Evolutionary conservation across 345 rosid genomes (phyloP).

Genomic region (Anastatica hierochuntica): DNA sequence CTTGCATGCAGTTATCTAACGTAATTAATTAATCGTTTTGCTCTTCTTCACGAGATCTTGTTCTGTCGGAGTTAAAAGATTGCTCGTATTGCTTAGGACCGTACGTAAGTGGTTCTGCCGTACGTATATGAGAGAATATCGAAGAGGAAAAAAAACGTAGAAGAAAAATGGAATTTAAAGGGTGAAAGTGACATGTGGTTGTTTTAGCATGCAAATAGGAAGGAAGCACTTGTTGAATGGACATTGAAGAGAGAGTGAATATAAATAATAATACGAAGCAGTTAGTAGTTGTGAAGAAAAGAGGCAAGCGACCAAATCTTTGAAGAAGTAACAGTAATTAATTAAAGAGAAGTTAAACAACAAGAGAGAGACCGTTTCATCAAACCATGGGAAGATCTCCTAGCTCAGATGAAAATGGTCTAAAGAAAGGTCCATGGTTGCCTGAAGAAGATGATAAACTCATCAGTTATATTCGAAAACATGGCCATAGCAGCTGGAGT

Average conservation of each 20-base stretch:
- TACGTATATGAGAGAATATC: too few species aligned
- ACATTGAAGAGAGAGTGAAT: slow-evolving; percentile 17
- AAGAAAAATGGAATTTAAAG: slow-evolving; percentile 20
- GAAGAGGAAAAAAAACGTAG: slow-evolving; percentile 17
- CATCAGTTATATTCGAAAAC: slow-evolving; percentile 40
- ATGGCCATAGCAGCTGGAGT: slow-evolving; percentile 93
- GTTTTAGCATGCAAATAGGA: slow-evolving; percentile 24
- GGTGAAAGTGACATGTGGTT: slow-evolving; percentile 28
- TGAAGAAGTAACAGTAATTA: neutral
- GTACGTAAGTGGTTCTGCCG: too few species aligned
- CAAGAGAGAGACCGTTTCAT: too few species aligned
- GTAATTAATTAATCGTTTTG: too few species aligned
- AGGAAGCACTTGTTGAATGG: slow-evolving; percentile 21
- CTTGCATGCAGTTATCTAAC: too few species aligned
- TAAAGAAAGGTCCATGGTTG: slow-evolving; percentile 89
- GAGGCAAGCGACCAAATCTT: slow-evolving; percentile 35
- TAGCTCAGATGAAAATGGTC: slow-evolving; percentile 47
- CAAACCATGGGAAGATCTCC: slow-evolving; percentile 72
- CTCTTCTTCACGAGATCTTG: too few species aligned
- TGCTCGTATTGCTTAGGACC: too few species aligned
- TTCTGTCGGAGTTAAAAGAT: too few species aligned
- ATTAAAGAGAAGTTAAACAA: neutral
- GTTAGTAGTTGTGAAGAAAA: slow-evolving; percentile 46
- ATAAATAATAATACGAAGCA: slow-evolving; percentile 40
- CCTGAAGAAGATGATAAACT: slow-evolving; percentile 79